Conservation (phyloP, 2,329 filamentous ascomycete species). For the Aspergillus bombycis region DNA sequence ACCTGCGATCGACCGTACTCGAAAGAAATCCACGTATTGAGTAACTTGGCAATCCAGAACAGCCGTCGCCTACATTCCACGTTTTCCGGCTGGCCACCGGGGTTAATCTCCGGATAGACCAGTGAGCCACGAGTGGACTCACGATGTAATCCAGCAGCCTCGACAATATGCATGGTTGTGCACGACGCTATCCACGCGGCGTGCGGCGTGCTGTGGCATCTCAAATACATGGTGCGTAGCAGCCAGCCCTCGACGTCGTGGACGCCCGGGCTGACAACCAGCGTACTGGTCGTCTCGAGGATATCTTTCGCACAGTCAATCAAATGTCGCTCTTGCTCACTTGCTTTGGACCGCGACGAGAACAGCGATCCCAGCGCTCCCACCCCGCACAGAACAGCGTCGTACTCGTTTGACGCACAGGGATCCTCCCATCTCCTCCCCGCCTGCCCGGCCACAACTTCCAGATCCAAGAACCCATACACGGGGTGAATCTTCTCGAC, state of each 20-base stretch:
- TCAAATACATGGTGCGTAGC: not conserved
- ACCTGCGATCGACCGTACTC: slow-evolving; percentile 14
- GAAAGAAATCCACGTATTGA: slow-evolving; percentile 20
- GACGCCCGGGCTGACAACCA: not conserved
- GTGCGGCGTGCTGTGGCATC: slow-evolving; percentile 53
- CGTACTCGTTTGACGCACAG: slow-evolving; percentile 3
- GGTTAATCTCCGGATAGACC: not conserved
- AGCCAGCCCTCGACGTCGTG: not conserved
- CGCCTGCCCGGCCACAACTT: not conserved
- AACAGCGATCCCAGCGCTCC: slow-evolving; percentile 22
- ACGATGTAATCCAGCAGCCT: slow-evolving; percentile 41
- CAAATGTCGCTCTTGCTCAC: not conserved
- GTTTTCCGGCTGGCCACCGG: not conserved
- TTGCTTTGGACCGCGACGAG: not conserved
- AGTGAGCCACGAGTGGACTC: slow-evolving; percentile 4
- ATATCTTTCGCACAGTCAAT: not conserved
- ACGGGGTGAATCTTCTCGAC: slow-evolving; percentile 15
- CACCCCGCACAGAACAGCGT: slow-evolving; percentile 16
- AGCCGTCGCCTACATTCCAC: slow-evolving; percentile 12
- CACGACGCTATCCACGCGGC: slow-evolving; percentile 58
- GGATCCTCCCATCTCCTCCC: slow-evolving; percentile 3
- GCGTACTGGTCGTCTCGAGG: not conserved
- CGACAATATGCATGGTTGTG: slow-evolving; percentile 57
- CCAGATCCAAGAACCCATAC: slow-evolving; percentile 17
- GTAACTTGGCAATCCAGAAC: slow-evolving; percentile 16